Conservation (phyloP, 345 rosid genomes). For the Mercurialis annua region DNA sequence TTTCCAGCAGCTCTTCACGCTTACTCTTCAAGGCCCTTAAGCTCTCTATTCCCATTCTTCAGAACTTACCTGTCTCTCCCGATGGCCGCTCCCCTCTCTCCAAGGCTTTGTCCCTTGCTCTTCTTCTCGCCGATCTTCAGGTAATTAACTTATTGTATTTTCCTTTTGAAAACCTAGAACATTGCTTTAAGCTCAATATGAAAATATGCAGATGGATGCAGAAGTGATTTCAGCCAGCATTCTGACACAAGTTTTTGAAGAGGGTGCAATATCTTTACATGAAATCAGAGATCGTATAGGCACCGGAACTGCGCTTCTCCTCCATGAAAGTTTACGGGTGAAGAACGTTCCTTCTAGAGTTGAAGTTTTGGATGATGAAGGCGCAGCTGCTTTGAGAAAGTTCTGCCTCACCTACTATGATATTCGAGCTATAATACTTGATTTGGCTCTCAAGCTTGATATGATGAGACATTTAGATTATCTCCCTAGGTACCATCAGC, state of each 20-base stretch:
- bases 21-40: constrained; percentile 75
- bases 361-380: constrained; percentile 70
- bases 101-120: constrained; percentile 74
- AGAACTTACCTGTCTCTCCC: constrained; percentile 52
- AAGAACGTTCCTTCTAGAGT: constrained; percentile 60
- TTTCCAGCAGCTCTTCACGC: constrained; percentile 75
- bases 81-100: constrained; percentile 77
- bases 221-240: constrained; percentile 94
- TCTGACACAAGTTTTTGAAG: constrained; percentile 59
- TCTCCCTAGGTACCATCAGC: constrained; percentile 73
- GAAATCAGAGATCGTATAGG: constrained; percentile 71
- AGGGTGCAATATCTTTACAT: constrained; percentile 52
- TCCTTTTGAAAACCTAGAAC: background rate
- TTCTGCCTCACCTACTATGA: constrained; percentile 89
- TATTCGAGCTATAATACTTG: constrained; percentile 75
- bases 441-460: constrained; percentile 76
- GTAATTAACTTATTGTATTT: constrained; percentile 12
- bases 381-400: constrained; percentile 69
- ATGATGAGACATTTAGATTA: constrained; percentile 79
- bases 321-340: constrained; percentile 77
- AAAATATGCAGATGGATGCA: constrained; percentile 71
- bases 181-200: too few species aligned
- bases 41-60: constrained; percentile 80
- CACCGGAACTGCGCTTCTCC: constrained; percentile 72
- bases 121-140: constrained; percentile 87